These are phyloP conservation scores for Malania oleifera DNA, from an alignment of 164 flowering plant species.

Conservation along the genomic window DNA sequence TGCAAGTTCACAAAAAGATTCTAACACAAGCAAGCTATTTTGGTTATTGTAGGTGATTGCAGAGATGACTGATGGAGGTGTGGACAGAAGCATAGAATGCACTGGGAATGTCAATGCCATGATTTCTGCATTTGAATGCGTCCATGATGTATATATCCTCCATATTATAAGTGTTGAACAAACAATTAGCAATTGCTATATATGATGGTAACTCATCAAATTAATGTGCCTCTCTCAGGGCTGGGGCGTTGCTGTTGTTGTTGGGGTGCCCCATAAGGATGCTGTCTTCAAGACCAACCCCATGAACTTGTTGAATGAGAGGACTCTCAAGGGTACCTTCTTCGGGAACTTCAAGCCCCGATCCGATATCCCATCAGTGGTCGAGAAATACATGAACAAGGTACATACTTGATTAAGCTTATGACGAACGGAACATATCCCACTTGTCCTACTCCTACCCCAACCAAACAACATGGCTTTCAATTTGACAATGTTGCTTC, in stretches of 20 bases:
- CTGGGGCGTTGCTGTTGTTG: conserved; percentile 66
- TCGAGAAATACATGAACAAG: conserved; percentile 68
- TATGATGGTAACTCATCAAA: too few relatives aligned
- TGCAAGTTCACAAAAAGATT: too few relatives aligned
- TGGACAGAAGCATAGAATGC: conserved; percentile 61
- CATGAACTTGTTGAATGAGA: conserved; percentile 44
- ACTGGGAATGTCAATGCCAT: conserved; percentile 57
- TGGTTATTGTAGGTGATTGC: conserved; percentile 36
- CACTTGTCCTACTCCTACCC: too few relatives aligned
- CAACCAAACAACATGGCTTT: too few relatives aligned
- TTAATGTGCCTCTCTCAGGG: too few relatives aligned
- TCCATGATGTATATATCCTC: conserved; percentile 63
- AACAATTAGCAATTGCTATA: too few relatives aligned
- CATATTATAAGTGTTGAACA: too few relatives aligned
- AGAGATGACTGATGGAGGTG: conserved; percentile 72
- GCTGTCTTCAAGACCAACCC: conserved; percentile 53
- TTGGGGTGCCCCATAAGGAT: conserved; percentile 53
- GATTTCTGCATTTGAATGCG: conserved; percentile 76
- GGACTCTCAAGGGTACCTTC: conserved; percentile 65
- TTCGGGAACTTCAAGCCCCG: conserved; percentile 70
- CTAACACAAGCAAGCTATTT: neutral
- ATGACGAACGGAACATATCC: too few relatives aligned
- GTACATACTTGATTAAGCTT: too few relatives aligned
- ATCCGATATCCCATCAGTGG: conserved; percentile 41
- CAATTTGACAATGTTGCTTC: too few relatives aligned